Conservation (phyloP, 257 asterid genomes). For the Lithospermum erythrorhizon region DNA sequence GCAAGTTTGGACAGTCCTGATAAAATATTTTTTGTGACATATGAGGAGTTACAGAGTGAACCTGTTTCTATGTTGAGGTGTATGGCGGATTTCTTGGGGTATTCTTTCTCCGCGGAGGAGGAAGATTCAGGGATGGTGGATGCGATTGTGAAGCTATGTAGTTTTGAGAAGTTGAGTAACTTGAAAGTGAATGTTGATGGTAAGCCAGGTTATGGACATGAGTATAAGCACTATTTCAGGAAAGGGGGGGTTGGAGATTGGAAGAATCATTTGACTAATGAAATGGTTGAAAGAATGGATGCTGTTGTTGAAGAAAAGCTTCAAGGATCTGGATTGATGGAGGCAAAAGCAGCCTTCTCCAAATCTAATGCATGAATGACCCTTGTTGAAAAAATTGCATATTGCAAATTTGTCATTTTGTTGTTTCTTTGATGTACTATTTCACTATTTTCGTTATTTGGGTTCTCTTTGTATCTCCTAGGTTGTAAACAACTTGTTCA, state of each 20-base stretch:
- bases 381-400: no score
- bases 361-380: no score
- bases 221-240: neutral
- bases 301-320: neutral
- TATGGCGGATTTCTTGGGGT: neutral
- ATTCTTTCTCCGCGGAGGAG: neutral
- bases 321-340: neutral
- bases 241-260: neutral
- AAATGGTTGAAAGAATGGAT: neutral
- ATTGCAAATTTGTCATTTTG: no score
- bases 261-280: neutral
- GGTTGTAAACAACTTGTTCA: no score
- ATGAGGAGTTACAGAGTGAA: neutral
- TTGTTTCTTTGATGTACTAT: no score
- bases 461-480: no score
- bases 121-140: neutral
- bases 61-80: neutral
- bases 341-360: no score
- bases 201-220: neutral
- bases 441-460: no score
- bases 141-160: neutral
- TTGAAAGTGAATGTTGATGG: no score
- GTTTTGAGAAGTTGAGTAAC: conserved; percentile 4
- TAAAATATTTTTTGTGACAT: neutral
- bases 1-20: neutral